These are phyloP conservation scores for Selaginella tamariscina DNA, from an alignment of 75 land plant species.

Conservation along the genomic window DNA sequence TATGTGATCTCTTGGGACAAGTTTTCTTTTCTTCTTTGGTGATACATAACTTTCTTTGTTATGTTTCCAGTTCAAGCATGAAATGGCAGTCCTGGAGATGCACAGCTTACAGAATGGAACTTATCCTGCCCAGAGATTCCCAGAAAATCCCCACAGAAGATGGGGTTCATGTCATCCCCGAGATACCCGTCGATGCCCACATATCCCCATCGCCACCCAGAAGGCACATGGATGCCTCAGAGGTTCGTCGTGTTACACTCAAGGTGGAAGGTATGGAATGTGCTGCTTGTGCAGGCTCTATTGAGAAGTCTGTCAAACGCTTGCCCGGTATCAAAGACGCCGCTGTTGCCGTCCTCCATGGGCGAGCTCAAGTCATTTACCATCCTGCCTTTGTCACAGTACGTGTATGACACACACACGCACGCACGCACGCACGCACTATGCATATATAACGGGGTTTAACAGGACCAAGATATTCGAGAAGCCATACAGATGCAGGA, in stretches of 20 bases:
- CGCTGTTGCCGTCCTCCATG: constrained; percentile 63
- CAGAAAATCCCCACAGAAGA: not conserved
- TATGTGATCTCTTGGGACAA: too few relatives aligned
- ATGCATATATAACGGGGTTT: too few relatives aligned
- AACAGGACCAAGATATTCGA: constrained; percentile 11
- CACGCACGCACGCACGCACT: too few relatives aligned
- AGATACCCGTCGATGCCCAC: not conserved
- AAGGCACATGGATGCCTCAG: constrained; percentile 10
- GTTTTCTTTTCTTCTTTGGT: too few relatives aligned
- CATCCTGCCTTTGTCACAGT: constrained; percentile 48
- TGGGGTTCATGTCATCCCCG: not conserved
- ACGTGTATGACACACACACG: constrained; percentile 22
- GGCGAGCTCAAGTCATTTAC: constrained; percentile 52
- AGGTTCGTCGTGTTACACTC: constrained; percentile 26
- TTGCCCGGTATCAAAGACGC: constrained; percentile 60
- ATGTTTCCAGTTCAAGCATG: not conserved
- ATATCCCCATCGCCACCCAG: constrained; percentile 10
- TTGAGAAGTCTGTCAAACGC: constrained; percentile 51
- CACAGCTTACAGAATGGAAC: not conserved
- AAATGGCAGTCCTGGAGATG: not conserved
- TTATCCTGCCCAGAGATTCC: not conserved
- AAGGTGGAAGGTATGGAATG: constrained; percentile 58
- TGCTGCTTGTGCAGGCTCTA: constrained; percentile 68
- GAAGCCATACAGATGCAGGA: constrained; percentile 12
- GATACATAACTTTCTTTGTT: too few relatives aligned